These are phyloP conservation scores for Lachancea thermotolerans DNA, from an alignment of 805 yeast species.

Conservation along the genomic window DNA sequence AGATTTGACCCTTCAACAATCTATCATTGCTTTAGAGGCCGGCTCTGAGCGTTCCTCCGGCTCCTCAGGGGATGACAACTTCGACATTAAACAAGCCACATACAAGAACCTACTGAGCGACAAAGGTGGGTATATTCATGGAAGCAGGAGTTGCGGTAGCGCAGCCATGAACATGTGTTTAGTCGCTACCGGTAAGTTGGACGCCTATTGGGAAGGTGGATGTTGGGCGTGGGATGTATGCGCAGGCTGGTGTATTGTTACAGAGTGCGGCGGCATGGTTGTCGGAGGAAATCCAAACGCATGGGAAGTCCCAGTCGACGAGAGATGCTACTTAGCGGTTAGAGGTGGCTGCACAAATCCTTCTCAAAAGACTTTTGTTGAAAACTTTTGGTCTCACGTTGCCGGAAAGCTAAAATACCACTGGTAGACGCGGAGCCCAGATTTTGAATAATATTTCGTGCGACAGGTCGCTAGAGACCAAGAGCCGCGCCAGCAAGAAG, in stretches of 20 bases:
- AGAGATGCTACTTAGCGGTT: constrained; percentile 50
- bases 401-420: constrained; percentile 40
- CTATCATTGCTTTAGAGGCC: constrained; percentile 53
- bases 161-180: constrained; percentile 58
- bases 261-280: constrained; percentile 52
- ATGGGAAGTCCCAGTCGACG: constrained; percentile 44
- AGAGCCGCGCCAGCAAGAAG: no score
- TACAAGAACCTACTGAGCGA: constrained; percentile 40
- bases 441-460: no score
- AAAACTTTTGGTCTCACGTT: constrained; percentile 45
- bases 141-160: constrained; percentile 54
- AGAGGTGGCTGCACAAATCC: constrained; percentile 39
- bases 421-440: neutral
- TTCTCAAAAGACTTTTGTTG: constrained; percentile 40
- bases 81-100: constrained; percentile 43
- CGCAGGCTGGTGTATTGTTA: constrained; percentile 57
- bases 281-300: constrained; percentile 48
- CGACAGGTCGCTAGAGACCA: no score
- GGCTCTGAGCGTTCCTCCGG: constrained; percentile 56
- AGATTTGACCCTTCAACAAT: constrained; percentile 41
- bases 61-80: constrained; percentile 37
- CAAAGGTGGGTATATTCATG: constrained; percentile 54
- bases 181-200: constrained; percentile 52
- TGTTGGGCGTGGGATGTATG: constrained; percentile 65
- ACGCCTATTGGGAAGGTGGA: constrained; percentile 67